Percentiles rank a stretch among this genome's conserved stretches.
These are phyloP conservation scores for Ramularia endophylla DNA, from an alignment of 2,329 filamentous ascomycete genomes.

Conservation along the genomic window DNA sequence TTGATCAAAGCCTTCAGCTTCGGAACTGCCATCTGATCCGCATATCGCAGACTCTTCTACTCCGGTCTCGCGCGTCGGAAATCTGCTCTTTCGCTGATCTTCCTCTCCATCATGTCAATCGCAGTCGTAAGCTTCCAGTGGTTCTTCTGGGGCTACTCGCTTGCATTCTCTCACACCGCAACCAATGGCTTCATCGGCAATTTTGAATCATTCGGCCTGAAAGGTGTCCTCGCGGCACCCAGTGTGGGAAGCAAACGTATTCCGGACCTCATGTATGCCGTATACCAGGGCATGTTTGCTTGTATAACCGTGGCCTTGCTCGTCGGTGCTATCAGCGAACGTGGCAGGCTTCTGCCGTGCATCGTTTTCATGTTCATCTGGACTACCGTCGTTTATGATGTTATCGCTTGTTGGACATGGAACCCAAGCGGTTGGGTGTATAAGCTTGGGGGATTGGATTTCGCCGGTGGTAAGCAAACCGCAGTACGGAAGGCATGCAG, in stretches of 20 bases:
- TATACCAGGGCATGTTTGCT: constrained; percentile 87
- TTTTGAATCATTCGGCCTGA: constrained; percentile 73
- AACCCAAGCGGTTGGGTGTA: constrained; percentile 76
- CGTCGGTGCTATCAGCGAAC: constrained; percentile 77
- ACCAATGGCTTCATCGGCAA: constrained; percentile 67
- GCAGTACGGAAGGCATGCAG: no score
- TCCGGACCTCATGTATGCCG: constrained; percentile 76
- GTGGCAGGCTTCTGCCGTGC: constrained; percentile 81
- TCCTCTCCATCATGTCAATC: constrained; percentile 75
- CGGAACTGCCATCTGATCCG: background rate
- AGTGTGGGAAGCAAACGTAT: constrained; percentile 68
- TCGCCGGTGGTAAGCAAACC: constrained; percentile 81
- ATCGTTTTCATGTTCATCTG: constrained; percentile 92
- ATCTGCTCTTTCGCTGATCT: constrained; percentile 79
- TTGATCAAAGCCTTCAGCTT: constrained; percentile 1
- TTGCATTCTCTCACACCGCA: constrained; percentile 73
- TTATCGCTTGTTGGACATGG: constrained; percentile 95
- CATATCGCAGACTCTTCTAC: constrained; percentile 87
- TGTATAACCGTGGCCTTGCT: constrained; percentile 81
- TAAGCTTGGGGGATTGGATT: constrained; percentile 75
- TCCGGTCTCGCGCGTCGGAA: constrained; percentile 83
- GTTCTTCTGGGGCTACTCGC: constrained; percentile 92
- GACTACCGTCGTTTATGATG: constrained; percentile 85
- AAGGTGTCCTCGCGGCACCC: constrained; percentile 65
- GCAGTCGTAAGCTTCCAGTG: constrained; percentile 81